These are phyloP conservation scores for Trypanosomatidae sp. DNA, from an alignment of 208 protist genomes.

Conservation along the genomic window DNA sequence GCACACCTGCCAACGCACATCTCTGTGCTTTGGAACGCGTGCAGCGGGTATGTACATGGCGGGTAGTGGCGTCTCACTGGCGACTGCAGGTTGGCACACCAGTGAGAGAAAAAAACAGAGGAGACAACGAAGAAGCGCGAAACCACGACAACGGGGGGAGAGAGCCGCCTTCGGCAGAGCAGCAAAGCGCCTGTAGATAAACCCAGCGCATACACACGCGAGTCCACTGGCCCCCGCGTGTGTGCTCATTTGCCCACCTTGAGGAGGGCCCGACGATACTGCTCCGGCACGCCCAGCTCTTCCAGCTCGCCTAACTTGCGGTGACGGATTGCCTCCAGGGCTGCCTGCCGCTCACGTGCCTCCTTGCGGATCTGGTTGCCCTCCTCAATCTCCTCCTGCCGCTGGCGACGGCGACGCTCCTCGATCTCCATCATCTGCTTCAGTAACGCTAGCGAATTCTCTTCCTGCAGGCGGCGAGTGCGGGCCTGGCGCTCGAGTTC, in stretches of 20 bases:
- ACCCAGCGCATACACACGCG: not conserved
- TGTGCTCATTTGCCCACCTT: constrained; percentile 39
- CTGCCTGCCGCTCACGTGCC: constrained; percentile 72
- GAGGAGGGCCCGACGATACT: constrained; percentile 74
- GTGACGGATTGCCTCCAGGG: constrained; percentile 86
- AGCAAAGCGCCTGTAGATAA: not conserved
- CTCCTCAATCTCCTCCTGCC: constrained; percentile 92
- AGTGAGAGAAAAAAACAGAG: not conserved
- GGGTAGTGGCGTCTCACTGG: not conserved
- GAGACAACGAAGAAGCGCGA: constrained; percentile 8
- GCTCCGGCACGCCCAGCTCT: constrained; percentile 69
- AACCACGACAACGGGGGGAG: not conserved
- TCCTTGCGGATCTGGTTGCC: constrained; percentile 73
- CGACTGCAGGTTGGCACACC: not conserved
- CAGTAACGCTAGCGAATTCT: constrained; percentile 83
- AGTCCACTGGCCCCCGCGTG: not conserved
- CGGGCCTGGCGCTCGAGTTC: constrained; percentile 63
- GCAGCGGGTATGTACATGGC: constrained; percentile 3
- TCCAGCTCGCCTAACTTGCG: constrained; percentile 82
- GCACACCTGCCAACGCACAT: not conserved
- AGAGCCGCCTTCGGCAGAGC: not conserved
- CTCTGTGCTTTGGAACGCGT: not conserved
- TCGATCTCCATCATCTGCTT: constrained; percentile 92
- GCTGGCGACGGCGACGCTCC: constrained; percentile 80
- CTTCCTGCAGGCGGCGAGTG: constrained; percentile 60